Base-by-base conservation (phyloP, 805 yeast genomes). In the Wickerhamomyces tratensis region DNA sequence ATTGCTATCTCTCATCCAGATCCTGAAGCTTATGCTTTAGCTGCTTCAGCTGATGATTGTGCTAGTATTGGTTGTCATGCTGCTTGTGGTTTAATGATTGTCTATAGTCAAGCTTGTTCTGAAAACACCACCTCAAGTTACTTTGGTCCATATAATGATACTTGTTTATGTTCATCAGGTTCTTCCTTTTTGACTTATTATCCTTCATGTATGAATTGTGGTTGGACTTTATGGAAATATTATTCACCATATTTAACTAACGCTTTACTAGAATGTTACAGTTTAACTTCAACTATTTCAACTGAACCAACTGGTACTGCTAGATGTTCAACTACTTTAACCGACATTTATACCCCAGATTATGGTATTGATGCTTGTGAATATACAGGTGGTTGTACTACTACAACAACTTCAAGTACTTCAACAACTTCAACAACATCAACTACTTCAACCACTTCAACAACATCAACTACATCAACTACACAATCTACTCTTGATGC, bases 11-110 rank as follows among this genome's bases (percentile, higher is more conserved):
- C 59, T 35, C 57, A 57, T 41, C 61, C 66, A 39, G 53, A 54
- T 37, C 62, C 62, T n/a, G 52, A 49, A 25, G 64, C 65, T 5
- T 49, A 52, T 36, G 58, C 56, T 7, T 35, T 49, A 14, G 64
- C 62, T 36, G 59, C 64, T 36, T 43, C 49, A 35, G 59, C 56
- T 35, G 59, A 55, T 29, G 63, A 49, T 38, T 53, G 53, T 42
- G 67, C 67, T 20, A 34, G 56, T 30, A 52, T 58, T 42, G 46
- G 48, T 5, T 63, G 67, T 46, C 67, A 63, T 46, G 62, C 62
- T 33, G 48, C 56, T 13, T 62, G 65, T 54, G 66, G 66, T 44
- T 50, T 50, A 46, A 41, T 60, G 38, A 63, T 63, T 40, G 31
- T 61, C 7, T 58, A 54, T 38, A 64, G 63, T 36, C 47, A 58